Evolutionary conservation across 2,329 filamentous ascomycete species (phyloP).

Genomic region (Paraphoma chrysanthemicola): DNA sequence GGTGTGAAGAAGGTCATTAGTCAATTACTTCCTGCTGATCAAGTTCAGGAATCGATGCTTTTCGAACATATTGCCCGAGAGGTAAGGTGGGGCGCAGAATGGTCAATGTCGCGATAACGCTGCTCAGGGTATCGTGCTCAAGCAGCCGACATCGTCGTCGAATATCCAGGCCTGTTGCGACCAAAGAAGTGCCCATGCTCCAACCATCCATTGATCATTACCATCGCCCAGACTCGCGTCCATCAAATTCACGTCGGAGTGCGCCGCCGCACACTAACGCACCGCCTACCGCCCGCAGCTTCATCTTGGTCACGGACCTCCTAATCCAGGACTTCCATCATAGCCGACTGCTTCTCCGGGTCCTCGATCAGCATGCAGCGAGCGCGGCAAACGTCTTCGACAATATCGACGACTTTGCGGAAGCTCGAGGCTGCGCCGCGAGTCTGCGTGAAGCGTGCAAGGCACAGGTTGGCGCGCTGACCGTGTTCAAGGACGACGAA

Average conservation of each 20-base stretch:
- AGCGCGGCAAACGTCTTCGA: conserved; percentile 71
- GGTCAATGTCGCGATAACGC: not conserved
- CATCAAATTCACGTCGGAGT: not conserved
- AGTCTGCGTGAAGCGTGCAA: conserved; percentile 87
- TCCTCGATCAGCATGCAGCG: conserved; percentile 72
- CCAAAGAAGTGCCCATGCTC: not conserved
- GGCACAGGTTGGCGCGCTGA: conserved; percentile 75
- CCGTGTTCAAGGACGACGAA: conserved; percentile 90
- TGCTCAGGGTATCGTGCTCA: conserved; percentile 1
- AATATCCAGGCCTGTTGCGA: not conserved
- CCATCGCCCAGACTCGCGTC: not conserved
- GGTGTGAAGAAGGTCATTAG: not conserved
- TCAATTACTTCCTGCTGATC: not conserved
- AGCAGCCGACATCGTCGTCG: not conserved
- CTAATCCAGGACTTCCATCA: conserved; percentile 51
- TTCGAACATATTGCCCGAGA: not conserved
- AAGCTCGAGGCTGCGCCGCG: conserved; percentile 92
- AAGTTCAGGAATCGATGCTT: not conserved
- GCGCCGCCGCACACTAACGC: not conserved
- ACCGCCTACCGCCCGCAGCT: not conserved
- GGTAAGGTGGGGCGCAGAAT: not conserved
- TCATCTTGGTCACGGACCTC: conserved; percentile 7
- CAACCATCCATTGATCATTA: not conserved
- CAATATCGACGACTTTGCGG: conserved; percentile 78
- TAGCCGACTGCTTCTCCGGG: conserved; percentile 51